Conservation (phyloP, 352 stramenopile species). For the Globisporangium radiosum region DNA sequence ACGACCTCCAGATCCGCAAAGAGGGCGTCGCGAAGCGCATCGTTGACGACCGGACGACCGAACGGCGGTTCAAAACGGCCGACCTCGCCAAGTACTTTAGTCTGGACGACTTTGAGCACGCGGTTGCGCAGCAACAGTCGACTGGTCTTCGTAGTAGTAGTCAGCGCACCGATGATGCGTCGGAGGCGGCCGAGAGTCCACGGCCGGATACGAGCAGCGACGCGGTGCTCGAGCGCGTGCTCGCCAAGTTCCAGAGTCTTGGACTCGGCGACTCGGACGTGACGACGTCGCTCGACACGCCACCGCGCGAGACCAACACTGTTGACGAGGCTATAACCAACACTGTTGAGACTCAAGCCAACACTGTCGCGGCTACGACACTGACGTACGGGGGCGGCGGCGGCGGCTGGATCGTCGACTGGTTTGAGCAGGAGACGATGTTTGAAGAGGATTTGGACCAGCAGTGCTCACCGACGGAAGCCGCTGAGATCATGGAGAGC, state of each 20-base stretch:
- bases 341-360: no score
- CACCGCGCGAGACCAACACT: neutral
- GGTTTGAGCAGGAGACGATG: conserved; percentile 88
- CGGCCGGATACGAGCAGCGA: conserved; percentile 15
- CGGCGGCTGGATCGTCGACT: conserved; percentile 60
- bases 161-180: no score
- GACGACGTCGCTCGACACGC: neutral
- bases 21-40: conserved; percentile 86
- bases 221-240: conserved; percentile 37
- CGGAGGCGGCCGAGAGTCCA: no score
- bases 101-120: conserved; percentile 72
- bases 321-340: no score
- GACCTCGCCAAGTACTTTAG: conserved; percentile 85
- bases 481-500: conserved; percentile 67
- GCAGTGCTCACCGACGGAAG: conserved; percentile 57
- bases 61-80: conserved; percentile 74
- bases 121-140: conserved; percentile 35
- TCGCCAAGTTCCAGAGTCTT: conserved; percentile 29
- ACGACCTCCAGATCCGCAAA: conserved; percentile 88
- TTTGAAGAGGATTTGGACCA: conserved; percentile 86
- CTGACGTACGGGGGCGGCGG: no score
- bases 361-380: no score
- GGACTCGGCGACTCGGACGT: conserved; percentile 3
- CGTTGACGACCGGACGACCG: conserved; percentile 81
- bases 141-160: no score